phyloP scores from a whole-genome alignment of 164 flowering plant species.

The Liquidambar formosana region DNA sequence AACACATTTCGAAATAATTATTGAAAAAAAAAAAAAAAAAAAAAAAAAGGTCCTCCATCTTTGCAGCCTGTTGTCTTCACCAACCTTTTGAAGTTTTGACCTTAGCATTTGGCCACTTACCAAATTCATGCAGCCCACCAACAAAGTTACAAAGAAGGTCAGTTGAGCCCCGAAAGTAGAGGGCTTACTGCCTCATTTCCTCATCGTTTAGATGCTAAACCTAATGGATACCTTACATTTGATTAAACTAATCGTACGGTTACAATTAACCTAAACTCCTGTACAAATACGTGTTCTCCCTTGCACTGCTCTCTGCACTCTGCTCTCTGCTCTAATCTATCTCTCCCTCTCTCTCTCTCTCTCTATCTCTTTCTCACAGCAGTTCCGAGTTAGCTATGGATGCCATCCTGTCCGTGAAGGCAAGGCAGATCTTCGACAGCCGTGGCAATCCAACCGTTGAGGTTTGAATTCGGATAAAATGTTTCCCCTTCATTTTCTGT shows the following conservation, averaged over 20 bases:
- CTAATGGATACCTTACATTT: too few relatives aligned
- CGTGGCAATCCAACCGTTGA: slow-evolving; percentile 94
- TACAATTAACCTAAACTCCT: neutral
- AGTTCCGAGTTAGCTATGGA: slow-evolving; percentile 47
- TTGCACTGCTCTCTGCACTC: neutral
- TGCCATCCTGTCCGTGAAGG: slow-evolving; percentile 53
- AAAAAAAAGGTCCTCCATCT: too few relatives aligned
- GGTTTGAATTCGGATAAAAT: slow-evolving; percentile 36
- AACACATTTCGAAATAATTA: too few relatives aligned
- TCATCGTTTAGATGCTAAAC: too few relatives aligned
- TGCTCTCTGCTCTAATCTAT: neutral
- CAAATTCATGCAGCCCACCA: too few relatives aligned
- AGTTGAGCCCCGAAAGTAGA: too few relatives aligned
- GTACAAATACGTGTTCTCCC: neutral
- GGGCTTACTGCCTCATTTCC: too few relatives aligned
- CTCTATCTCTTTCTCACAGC: slow-evolving; percentile 1
- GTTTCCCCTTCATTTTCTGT: slow-evolving; percentile 1
- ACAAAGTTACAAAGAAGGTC: too few relatives aligned
- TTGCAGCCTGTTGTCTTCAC: too few relatives aligned
- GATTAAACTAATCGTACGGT: slow-evolving; percentile 5
- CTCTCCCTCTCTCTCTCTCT: neutral
- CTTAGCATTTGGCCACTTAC: too few relatives aligned
- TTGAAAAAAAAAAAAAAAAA: too few relatives aligned
- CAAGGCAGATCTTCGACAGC: slow-evolving; percentile 93
- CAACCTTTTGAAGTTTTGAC: too few relatives aligned